Evolutionary conservation across 2,329 filamentous ascomycete species (phyloP).

Genomic region (Cladosporium cucumerinum): DNA sequence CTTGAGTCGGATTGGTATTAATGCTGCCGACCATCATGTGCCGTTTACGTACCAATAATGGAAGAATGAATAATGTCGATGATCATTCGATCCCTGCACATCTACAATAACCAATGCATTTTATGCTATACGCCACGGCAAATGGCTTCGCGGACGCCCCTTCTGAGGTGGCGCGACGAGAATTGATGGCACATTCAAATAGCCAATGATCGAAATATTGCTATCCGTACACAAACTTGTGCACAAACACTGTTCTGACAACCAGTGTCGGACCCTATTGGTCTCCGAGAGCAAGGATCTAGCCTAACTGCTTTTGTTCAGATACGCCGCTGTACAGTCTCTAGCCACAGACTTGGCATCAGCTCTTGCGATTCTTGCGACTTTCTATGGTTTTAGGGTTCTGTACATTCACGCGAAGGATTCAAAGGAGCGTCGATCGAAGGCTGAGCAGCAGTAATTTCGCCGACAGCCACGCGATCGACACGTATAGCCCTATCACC

Average conservation of each 20-base stretch:
- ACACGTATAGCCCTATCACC: neutral
- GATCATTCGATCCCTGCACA: neutral
- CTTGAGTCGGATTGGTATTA: neutral
- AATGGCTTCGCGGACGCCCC: neutral
- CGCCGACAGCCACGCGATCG: neutral
- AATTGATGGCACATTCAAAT: neutral
- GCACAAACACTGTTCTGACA: neutral
- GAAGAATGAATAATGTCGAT: neutral
- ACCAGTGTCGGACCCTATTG: neutral
- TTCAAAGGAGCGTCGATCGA: neutral
- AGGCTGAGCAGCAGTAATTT: neutral
- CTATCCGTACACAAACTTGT: neutral
- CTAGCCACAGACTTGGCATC: neutral
- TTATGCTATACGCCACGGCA: neutral
- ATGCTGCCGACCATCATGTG: no score
- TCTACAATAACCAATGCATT: neutral
- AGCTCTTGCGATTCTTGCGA: neutral
- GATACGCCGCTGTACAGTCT: neutral
- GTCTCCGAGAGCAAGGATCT: neutral
- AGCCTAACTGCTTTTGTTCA: neutral
- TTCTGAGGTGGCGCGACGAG: neutral
- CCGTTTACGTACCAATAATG: neutral
- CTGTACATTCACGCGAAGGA: neutral
- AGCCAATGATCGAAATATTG: neutral
- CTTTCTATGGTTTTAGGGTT: neutral